These are phyloP conservation scores for Penicillium italicum DNA, from an alignment of 2,329 filamentous ascomycete genomes.

Conservation along the genomic window DNA sequence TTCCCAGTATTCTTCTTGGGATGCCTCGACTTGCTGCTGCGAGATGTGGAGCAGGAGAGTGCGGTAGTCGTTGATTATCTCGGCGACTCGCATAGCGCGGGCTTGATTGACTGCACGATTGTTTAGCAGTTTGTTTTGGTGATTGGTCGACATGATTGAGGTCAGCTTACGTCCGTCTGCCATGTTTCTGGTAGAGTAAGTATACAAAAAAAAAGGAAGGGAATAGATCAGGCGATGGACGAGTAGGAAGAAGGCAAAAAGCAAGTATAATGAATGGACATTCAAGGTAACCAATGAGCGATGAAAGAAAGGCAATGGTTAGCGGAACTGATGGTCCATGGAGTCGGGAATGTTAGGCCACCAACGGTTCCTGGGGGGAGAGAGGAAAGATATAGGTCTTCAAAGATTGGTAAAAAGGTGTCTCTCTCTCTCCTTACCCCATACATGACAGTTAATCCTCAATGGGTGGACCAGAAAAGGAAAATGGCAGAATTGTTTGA, in stretches of 20 bases:
- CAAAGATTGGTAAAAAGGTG: background rate
- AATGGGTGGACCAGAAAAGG: slow-evolving; percentile 3
- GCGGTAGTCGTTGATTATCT: slow-evolving; percentile 63
- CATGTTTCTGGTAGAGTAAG: slow-evolving; percentile 39
- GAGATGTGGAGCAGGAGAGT: slow-evolving; percentile 58
- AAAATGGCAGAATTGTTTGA: slow-evolving; percentile 1
- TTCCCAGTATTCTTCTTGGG: slow-evolving; percentile 55
- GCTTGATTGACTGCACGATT: slow-evolving; percentile 57
- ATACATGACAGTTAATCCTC: slow-evolving; percentile 14
- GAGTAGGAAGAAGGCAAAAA: background rate
- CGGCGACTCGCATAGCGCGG: slow-evolving; percentile 59
- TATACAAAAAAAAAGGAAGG: background rate
- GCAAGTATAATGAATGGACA: slow-evolving; percentile 5
- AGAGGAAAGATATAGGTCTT: slow-evolving; percentile 7
- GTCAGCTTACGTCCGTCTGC: slow-evolving; percentile 54
- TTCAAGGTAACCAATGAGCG: slow-evolving; percentile 5
- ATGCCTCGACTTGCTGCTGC: slow-evolving; percentile 50
- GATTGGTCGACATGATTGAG: background rate
- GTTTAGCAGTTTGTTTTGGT: slow-evolving; percentile 11
- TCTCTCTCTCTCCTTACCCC: slow-evolving; percentile 12
- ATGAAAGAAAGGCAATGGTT: slow-evolving; percentile 8
- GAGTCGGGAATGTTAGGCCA: slow-evolving; percentile 5
- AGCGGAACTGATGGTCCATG: background rate
- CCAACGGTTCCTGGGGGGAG: background rate
- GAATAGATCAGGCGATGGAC: background rate